Evolutionary conservation across 2,329 filamentous ascomycete genomes (phyloP).

Genomic region (Pseudogymnoascus sp.): DNA sequence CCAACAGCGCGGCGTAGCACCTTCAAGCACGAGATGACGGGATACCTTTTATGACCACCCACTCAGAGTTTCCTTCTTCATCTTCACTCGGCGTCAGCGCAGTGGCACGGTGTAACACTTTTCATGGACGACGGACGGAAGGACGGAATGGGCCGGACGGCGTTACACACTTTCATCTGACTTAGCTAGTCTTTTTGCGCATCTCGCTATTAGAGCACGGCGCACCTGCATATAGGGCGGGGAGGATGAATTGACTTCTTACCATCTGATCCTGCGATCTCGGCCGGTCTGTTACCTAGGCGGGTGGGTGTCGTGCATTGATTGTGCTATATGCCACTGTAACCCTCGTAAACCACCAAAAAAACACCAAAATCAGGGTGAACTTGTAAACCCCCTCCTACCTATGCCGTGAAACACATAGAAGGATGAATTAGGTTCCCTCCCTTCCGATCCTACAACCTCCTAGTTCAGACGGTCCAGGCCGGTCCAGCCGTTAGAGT

Average conservation of each 20-base stretch:
- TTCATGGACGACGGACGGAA: neutral
- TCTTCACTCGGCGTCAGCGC: neutral
- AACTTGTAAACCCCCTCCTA: too few species aligned
- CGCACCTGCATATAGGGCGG: neutral
- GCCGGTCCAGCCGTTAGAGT: neutral
- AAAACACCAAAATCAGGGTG: neutral
- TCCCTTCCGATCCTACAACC: neutral
- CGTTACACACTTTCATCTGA: neutral
- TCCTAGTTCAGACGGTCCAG: neutral
- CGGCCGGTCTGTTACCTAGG: neutral
- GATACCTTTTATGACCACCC: neutral
- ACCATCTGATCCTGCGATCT: neutral
- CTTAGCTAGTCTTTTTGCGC: neutral
- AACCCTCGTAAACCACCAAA: neutral
- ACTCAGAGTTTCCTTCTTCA: neutral
- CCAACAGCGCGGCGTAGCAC: neutral
- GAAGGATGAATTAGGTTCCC: neutral
- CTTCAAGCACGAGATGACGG: neutral
- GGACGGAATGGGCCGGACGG: neutral
- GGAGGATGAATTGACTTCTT: neutral
- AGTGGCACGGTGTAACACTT: neutral
- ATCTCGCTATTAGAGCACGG: neutral
- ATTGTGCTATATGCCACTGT: neutral
- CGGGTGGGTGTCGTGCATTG: neutral
- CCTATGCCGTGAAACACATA: neutral